Base-by-base conservation (phyloP, 2,329 filamentous ascomycete species). In the Didymella pomorum region DNA sequence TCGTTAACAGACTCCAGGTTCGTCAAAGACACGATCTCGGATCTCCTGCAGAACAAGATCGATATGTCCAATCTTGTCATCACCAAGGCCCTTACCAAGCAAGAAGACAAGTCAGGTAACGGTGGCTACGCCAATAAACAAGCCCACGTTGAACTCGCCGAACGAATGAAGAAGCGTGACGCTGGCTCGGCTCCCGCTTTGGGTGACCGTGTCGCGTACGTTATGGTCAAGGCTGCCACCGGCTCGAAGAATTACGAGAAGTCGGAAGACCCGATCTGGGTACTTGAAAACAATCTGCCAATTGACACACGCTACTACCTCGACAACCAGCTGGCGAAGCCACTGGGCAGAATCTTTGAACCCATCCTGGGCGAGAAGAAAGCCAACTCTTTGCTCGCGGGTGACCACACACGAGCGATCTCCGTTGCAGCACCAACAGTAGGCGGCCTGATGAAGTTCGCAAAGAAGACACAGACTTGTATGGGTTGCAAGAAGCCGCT, bases 41-140 rank as follows among this genome's bases (percentile, higher is more conserved):
- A 97, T 74, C 84, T 99, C 18, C 82, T 99, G 37, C 95, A 98
- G 74, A 99, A 99, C 82, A 97, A 96, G 78, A 84, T 99, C 69
- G 95, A 99, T 79, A 96, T 99, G 91, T 97, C 94, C 35, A 98
- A 99, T 78, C 88, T 99, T 18, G 96, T 99, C 76, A 99, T 99
- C 72, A 99, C 95, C 26, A 99, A 99, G 79, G 95, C 95, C 0
- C 84, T 99, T 21, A 90, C 94, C 14, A 99, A 99, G 52, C 66
- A 72, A 55, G 73, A 74, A 76, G 67, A 72, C 53, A 68, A 73
- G 18, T 59, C 74, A 8, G 72, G 70, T 37, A 67, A 67, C n/a
- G 71, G 71, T 20, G 72, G 73, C 16, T 99, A 99, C 76, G 87
- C 89, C 11, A 90, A 88, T 50, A 98, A 97, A 78, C 94, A 98